Evolutionary conservation across 2,329 filamentous ascomycete genomes (phyloP), one percentile per base, ranked within the genome.

Genomic region (Claviceps sp.): DNA sequence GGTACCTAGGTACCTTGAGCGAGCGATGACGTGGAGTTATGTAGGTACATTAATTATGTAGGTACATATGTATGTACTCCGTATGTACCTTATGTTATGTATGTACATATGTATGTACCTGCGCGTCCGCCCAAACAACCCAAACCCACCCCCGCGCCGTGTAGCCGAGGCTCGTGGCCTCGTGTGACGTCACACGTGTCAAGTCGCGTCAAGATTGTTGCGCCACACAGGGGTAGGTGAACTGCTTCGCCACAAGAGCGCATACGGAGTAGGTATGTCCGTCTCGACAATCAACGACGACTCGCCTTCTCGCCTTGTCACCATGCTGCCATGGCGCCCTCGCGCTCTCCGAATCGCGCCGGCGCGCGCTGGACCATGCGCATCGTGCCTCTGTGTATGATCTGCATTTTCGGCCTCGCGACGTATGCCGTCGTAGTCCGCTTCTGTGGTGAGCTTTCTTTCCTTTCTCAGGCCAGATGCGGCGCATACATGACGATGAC

Each of bases 331-430:
- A 69, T 69, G 66, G 55, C 57, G 52, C 58, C 54, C 43, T 53
- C 55, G 47, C 54, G 57, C 50, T 56, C 58, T 23, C 64, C 61
- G 58, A 62, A 61, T 29, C 57, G 59, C 51, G 53, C 59, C 47
- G 62, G 56, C 34, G 63, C 61, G 43, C 62, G 65, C 51, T 67
- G 66, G 64, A 59, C 62, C 37, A 59, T 66, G 49, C 76, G 83
- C 53, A 67, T 85, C 52, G 80, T 95, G 52, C 89, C 89, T 4
- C 58, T 82, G 40, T 63, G 91, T 49, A 76, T 95, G 42, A 66
- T 81, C 37, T 82, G 75, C 34, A 72, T 79, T 39, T 75, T 87
- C 54, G 81, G 74, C 39, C 88, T 87, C 66, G 79, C 79, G 20
- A 85, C 80, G 37, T 95, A 85, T 68, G 81, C 82, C 14, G 66